phyloP scores from a whole-genome alignment of 495 filamentous ascomycete genomes.

The Penicillium robsamsonii region DNA sequence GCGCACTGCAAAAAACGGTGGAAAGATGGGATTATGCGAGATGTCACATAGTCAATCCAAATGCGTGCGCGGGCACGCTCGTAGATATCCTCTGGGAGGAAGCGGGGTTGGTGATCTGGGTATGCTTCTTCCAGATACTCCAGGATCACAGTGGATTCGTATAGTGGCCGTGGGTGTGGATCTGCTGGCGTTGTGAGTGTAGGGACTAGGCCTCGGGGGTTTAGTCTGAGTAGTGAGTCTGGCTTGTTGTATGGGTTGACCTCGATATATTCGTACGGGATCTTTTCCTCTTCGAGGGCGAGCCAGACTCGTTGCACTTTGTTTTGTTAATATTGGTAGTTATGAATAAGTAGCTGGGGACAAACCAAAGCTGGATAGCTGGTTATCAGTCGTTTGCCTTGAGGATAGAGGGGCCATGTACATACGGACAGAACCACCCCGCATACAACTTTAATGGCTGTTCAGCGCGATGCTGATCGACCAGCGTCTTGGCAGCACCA shows the following conservation, averaged over 20 bases:
- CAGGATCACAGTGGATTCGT: slow-evolving; percentile 64
- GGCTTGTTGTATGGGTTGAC: slow-evolving; percentile 70
- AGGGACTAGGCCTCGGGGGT: slow-evolving; percentile 68
- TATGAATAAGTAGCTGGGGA: background rate
- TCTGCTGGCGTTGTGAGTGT: slow-evolving; percentile 48
- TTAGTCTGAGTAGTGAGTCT: slow-evolving; percentile 59
- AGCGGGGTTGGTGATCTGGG: slow-evolving; percentile 36
- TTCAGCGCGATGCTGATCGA: slow-evolving; percentile 47
- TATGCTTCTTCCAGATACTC: slow-evolving; percentile 72
- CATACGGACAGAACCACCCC: slow-evolving; percentile 61
- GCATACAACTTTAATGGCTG: slow-evolving; percentile 60
- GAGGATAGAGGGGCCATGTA: background rate
- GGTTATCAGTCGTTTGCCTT: slow-evolving; percentile 7
- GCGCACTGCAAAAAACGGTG: slow-evolving; percentile 49
- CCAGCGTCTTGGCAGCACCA: slow-evolving; percentile 47
- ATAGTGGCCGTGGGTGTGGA: slow-evolving; percentile 50
- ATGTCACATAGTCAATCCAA: slow-evolving; percentile 67
- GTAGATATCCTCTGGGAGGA: slow-evolving; percentile 58
- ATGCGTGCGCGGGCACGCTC: slow-evolving; percentile 57
- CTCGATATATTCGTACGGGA: slow-evolving; percentile 71
- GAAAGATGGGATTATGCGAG: slow-evolving; percentile 61
- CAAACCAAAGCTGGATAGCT: slow-evolving; percentile 29
- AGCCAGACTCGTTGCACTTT: slow-evolving; percentile 64
- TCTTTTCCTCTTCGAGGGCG: slow-evolving; percentile 65
- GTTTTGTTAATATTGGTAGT: slow-evolving; percentile 5